Conservation (phyloP, 345 rosid genomes). For the Excoecaria cochinchinensis region DNA sequence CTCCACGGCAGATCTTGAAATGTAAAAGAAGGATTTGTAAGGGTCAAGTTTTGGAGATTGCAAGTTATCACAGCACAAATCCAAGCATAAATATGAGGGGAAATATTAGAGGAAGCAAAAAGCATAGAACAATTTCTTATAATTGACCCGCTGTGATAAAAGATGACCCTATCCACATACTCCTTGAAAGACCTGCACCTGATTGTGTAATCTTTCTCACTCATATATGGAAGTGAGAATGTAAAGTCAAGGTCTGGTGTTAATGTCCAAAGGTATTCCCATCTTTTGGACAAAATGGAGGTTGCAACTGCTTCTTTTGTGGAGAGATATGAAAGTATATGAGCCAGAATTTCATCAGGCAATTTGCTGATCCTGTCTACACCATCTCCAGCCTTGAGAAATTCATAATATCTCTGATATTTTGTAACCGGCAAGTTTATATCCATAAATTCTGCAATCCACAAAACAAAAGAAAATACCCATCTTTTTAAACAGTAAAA, state of each 20-base stretch:
- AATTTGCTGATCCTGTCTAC: conserved; percentile 14
- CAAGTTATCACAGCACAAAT: neutral
- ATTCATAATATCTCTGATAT: neutral
- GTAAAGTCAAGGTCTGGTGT: conserved; percentile 4
- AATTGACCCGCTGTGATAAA: neutral
- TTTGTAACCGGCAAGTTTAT: neutral
- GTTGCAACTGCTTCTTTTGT: conserved; percentile 13
- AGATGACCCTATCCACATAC: no score
- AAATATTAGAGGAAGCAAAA: neutral
- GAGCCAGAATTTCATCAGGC: conserved; percentile 6
- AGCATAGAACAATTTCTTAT: neutral
- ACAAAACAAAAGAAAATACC: no score
- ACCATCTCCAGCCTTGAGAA: neutral
- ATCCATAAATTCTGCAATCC: neutral
- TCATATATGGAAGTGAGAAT: no score
- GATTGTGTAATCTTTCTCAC: no score
- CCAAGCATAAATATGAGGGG: neutral
- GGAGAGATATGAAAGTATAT: conserved; percentile 6
- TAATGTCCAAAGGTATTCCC: conserved; percentile 15
- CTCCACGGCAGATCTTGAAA: neutral
- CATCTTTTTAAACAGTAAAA: no score
- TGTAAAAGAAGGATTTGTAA: neutral
- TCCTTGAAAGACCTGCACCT: no score
- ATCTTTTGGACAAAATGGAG: no score
- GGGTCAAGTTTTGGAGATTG: neutral